phyloP scores from a whole-genome alignment of 208 protist genomes.

The Endotrypanum monterogeii region DNA sequence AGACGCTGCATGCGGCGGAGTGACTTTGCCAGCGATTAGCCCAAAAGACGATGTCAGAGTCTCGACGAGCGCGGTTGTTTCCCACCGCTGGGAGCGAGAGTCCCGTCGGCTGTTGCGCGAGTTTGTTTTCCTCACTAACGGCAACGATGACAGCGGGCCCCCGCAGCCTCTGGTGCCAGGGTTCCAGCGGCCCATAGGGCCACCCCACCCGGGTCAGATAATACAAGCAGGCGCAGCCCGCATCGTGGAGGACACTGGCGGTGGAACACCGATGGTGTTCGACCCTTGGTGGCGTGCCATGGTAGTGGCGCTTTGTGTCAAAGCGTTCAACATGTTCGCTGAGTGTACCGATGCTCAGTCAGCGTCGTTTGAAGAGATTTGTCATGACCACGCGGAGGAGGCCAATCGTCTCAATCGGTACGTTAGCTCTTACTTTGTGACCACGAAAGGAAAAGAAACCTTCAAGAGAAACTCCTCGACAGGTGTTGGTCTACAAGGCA shows the following conservation, averaged over 20 bases:
- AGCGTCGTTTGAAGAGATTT: slow-evolving; percentile 13
- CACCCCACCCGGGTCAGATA: slow-evolving; percentile 45
- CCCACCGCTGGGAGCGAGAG: slow-evolving; percentile 41
- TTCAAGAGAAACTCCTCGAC: slow-evolving; percentile 2
- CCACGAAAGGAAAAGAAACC: slow-evolving; percentile 27
- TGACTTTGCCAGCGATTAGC: not conserved
- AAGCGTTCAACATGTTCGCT: slow-evolving; percentile 71
- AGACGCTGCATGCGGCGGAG: not conserved
- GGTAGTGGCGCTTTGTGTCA: slow-evolving; percentile 78
- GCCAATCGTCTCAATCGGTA: slow-evolving; percentile 13
- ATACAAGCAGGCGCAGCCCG: slow-evolving; percentile 41
- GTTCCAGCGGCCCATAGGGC: slow-evolving; percentile 29
- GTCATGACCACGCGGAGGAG: slow-evolving; percentile 11
- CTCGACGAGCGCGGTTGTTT: not conserved
- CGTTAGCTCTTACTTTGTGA: slow-evolving; percentile 19
- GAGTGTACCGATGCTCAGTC: slow-evolving; percentile 62
- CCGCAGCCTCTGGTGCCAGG: slow-evolving; percentile 32
- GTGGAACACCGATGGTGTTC: slow-evolving; percentile 69
- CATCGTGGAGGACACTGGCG: slow-evolving; percentile 42
- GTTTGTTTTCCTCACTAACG: slow-evolving; percentile 61
- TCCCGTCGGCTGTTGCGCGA: slow-evolving; percentile 48
- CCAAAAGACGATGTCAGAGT: not conserved
- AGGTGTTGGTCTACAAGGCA: not conserved
- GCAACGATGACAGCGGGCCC: slow-evolving; percentile 15
- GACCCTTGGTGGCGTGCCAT: slow-evolving; percentile 89